Evolutionary conservation across 2,329 filamentous ascomycete genomes (phyloP), one percentile per base, ranked within the genome.

Genomic region (Talaromyces sp.): DNA sequence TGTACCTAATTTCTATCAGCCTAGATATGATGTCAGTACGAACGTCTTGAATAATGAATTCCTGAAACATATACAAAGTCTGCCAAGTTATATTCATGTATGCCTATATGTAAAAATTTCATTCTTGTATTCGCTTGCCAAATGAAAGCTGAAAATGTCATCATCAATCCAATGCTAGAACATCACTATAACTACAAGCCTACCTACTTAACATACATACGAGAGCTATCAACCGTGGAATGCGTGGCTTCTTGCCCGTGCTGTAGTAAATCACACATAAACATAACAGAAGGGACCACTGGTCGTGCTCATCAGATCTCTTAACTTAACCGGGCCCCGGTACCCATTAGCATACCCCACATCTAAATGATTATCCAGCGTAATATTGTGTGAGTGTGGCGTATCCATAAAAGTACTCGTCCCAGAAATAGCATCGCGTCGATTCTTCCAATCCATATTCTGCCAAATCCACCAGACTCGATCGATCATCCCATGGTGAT

Each of bases 391-490:
- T 42, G 73, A 75, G 2, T 75, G 69, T 2, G 78, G 77, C 1
- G 51, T 39, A 47, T 78, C 76, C 44, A 76, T 66, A 16, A 80
- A 69, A 2, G 78, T 80, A 8, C 70, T 70, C 4, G 77, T 80
- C 1, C 75, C 78, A 3, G 63, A 67, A 49, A 81, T 71, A 4
- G 63, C 68, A 51, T 65, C 58, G 33, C 52, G 66, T 13, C 78
- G 68, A 11, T 66, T 65, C 43, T 63, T 58, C 33, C 70, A 58
- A 44, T 79, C 71, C 42, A 74, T 64, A 27, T 76, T 78, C 63
- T 82, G 78, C 79, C 79, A 82, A 13, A 75, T 78, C 76, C 76
- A 79, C 67, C 72, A 82, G 2, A 72, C 61, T 2, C 77, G 70
- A 57, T 81, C 79, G 22, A 81, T 75, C 66, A 75, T 73, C 2